phyloP scores from a whole-genome alignment of 805 yeast species.

The Metschnikowia borealis region DNA sequence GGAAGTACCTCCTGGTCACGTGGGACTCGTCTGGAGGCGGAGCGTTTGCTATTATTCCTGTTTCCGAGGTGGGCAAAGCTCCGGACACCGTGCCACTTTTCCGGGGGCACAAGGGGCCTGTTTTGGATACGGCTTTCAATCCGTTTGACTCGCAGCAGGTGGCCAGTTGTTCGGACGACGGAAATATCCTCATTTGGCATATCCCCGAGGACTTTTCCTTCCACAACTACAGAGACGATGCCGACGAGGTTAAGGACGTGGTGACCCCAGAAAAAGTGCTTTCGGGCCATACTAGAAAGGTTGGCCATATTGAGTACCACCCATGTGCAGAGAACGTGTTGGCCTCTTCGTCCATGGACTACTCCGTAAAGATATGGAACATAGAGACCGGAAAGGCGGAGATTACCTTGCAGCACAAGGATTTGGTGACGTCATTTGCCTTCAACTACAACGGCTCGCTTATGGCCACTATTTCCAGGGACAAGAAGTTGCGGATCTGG shows the following conservation, averaged over 20 bases:
- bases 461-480: constrained; percentile 87
- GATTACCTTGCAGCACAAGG: constrained; percentile 78
- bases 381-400: constrained; percentile 67
- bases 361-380: constrained; percentile 90
- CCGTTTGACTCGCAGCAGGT: constrained; percentile 73
- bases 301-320: constrained; percentile 86
- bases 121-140: constrained; percentile 91
- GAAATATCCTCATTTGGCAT: constrained; percentile 76
- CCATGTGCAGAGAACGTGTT: constrained; percentile 84
- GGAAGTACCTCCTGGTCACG: constrained; percentile 78
- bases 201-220: constrained; percentile 81
- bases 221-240: constrained; percentile 49
- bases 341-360: constrained; percentile 88
- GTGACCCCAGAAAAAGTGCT: constrained; percentile 61
- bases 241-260: constrained; percentile 63
- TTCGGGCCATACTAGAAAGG: constrained; percentile 87
- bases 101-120: constrained; percentile 94
- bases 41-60: constrained; percentile 91
- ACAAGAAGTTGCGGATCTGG: constrained; percentile 88
- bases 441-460: constrained; percentile 87
- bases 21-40: constrained; percentile 98
- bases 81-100: constrained; percentile 92
- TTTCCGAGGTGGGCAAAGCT: constrained; percentile 80
- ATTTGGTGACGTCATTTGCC: constrained; percentile 87
- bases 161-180: constrained; percentile 28